A percentile compares a stretch with the other conserved stretches of the same genome.
phyloP scores from a whole-genome alignment of 345 rosid species.

The Brassica napus region DNA sequence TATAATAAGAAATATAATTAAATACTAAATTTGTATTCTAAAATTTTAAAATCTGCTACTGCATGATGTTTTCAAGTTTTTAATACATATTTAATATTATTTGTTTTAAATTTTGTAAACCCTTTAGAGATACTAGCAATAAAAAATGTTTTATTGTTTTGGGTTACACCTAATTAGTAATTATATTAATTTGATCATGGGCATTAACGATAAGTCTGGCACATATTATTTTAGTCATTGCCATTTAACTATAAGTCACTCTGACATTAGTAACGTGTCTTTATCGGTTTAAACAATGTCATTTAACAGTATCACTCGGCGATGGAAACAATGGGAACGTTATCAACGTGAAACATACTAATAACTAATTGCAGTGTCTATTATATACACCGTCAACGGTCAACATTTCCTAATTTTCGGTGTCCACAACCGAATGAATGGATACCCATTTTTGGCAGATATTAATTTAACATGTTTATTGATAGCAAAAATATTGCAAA shows the following conservation, averaged over 20 bases:
- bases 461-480: background rate
- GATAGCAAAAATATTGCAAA: background rate
- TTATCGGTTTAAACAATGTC: background rate
- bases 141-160: too few species aligned
- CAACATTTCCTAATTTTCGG: background rate
- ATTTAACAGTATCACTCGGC: background rate
- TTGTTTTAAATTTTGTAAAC: too few species aligned
- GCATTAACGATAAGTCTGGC: background rate
- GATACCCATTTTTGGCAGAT: background rate
- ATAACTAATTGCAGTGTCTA: background rate
- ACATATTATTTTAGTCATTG: background rate
- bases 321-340: constrained; percentile 5
- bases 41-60: too few species aligned
- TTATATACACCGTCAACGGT: background rate
- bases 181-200: background rate
- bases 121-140: too few species aligned
- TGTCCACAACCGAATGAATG: background rate
- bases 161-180: too few species aligned
- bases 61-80: too few species aligned
- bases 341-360: constrained; percentile 1
- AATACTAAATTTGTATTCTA: too few species aligned
- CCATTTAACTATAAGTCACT: background rate
- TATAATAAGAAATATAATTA: too few species aligned
- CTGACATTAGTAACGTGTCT: constrained; percentile 10
- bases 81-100: too few species aligned